Conservation (phyloP, 306 rosid species). For the Casuarina cunninghamiana region DNA sequence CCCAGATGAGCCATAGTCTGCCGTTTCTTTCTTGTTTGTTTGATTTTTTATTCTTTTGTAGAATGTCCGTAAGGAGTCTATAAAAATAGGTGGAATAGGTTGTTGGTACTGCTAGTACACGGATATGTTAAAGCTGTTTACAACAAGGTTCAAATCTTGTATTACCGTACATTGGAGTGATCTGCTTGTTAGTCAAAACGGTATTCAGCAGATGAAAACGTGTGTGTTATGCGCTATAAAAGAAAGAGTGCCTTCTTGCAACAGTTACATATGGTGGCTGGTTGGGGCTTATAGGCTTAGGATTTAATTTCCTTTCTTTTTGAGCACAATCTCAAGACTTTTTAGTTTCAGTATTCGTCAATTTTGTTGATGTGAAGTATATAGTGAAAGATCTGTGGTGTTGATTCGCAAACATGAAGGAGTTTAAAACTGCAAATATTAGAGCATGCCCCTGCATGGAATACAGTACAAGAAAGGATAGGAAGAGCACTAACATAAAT, state of each 20-base stretch:
- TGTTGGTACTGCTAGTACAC: constrained; percentile 24
- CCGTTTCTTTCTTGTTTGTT: not conserved
- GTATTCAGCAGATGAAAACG: not conserved
- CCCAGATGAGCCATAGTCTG: constrained; percentile 46
- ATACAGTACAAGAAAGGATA: not conserved
- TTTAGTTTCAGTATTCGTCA: not conserved
- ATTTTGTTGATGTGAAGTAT: not conserved
- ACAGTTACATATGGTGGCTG: too few relatives aligned
- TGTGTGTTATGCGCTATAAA: not conserved
- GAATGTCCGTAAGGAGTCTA: constrained; percentile 25
- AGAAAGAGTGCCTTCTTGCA: too few relatives aligned
- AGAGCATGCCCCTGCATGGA: not conserved
- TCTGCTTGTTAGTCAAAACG: not conserved
- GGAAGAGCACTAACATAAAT: not conserved
- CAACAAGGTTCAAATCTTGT: constrained; percentile 3
- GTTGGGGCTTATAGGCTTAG: too few relatives aligned
- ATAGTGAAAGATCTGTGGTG: too few relatives aligned
- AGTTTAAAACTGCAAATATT: not conserved
- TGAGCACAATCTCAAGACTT: not conserved
- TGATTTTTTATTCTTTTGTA: constrained; percentile 43
- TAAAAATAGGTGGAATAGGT: not conserved
- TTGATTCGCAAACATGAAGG: too few relatives aligned
- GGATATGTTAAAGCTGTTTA: constrained; percentile 8
- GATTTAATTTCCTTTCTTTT: too few relatives aligned
- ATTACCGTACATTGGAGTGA: not conserved